Evolutionary conservation across 176 grass and related monocot species (phyloP).

Genomic region (Luzula sylvatica): DNA sequence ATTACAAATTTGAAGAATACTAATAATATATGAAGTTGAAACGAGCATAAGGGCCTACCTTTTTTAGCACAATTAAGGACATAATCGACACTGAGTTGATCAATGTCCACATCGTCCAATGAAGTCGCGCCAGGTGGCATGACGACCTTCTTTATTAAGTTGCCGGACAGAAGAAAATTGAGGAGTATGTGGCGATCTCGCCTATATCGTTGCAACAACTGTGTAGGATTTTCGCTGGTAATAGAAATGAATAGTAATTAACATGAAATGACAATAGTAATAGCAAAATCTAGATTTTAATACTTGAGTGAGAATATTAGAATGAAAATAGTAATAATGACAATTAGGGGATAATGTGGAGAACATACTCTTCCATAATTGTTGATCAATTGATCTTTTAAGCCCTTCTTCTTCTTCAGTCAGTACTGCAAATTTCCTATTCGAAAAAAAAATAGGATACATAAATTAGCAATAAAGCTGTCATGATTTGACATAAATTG

Average conservation of each 20-base stretch:
- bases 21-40: neutral
- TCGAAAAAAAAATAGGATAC: neutral
- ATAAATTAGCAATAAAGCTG: neutral
- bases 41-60: conserved; percentile 32
- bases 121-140: conserved; percentile 89
- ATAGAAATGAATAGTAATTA: neutral
- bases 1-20: conserved; percentile 1
- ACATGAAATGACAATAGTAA: neutral
- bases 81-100: conserved; percentile 96
- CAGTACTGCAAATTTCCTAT: neutral
- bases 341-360: neutral
- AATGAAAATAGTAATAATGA: conserved; percentile 6
- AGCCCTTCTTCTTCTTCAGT: neutral
- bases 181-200: conserved; percentile 83
- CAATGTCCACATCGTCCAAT: conserved; percentile 87
- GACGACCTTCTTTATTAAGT: conserved; percentile 97
- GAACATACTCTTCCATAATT: conserved; percentile 19
- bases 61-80: conserved; percentile 88
- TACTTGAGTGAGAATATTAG: neutral
- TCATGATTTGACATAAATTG: no score
- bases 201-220: conserved; percentile 77
- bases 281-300: neutral
- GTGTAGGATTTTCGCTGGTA: conserved; percentile 61
- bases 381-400: neutral
- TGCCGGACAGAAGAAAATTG: conserved; percentile 85